Base-by-base conservation (phyloP, 768 basidiomycete species). In the Kwoniella shandongensis region DNA sequence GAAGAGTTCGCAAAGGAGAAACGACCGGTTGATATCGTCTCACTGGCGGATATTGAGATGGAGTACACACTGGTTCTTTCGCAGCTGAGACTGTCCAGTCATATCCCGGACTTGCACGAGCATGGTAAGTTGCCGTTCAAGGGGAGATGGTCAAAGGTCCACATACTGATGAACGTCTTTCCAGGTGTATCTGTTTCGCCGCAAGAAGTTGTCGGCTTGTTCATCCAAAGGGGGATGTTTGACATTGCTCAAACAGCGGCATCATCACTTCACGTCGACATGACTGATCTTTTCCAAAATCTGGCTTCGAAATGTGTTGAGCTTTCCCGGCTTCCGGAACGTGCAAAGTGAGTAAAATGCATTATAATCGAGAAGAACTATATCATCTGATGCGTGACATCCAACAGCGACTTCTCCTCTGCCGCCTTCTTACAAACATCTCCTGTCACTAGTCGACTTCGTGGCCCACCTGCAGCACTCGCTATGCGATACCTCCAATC, bases 401-500 rank as follows among this genome's bases (percentile, higher is more conserved):
- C 30, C 46, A 42, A 17, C 75, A 91, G 89, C 45, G 65, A 73
- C 22, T 53, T 57, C 76, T 84, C 86, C 65, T 84, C 88, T 52
- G 83, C 82, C 1, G 85, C 87, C 61, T 97, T 93, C 92, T 80
- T 97, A 30, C 62, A 65, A n/a, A 40, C 54, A 17, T 74, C 73
- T 7, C 67, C 71, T 3, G 46, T 67, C 15, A 70, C 89, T 10
- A 81, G 85, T 1, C 86, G 88, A 0, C 94, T 94, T 87, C 82
- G 87, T 18, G 93, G 93, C 3, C 83, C 87, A 5, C 80, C 85
- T 17, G 82, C 85, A 32, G 86, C 89, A 62, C 83, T 88, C 60
- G 91, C 86, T 4, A 92, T 92, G 89, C 83, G 88, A 69, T 91
- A 91, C 74, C 82, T 99, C 42, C 87, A 90, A 62, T 81, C 85